Percentiles rank a stretch among this genome's conserved stretches.
These are phyloP conservation scores for Yamadazyma dendronema DNA, from an alignment of 1,139 yeast genomes.

Conservation along the genomic window DNA sequence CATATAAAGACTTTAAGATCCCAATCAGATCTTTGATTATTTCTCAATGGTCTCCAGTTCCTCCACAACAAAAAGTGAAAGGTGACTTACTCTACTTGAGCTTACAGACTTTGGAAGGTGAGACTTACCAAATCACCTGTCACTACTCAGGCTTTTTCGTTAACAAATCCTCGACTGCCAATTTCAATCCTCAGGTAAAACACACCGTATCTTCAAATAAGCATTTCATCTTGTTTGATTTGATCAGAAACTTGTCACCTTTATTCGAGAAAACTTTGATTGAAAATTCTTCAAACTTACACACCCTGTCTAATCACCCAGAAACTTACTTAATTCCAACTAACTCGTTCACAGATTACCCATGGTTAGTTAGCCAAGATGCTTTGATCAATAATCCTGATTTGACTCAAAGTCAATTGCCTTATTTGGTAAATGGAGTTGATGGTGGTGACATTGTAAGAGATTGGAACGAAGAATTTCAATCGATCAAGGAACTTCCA, in stretches of 20 bases:
- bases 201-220: constrained; percentile 34
- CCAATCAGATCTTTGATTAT: constrained; percentile 57
- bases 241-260: constrained; percentile 58
- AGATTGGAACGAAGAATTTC: constrained; percentile 93
- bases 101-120: constrained; percentile 78
- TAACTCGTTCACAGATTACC: constrained; percentile 58
- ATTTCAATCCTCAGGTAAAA: constrained; percentile 66
- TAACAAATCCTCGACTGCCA: constrained; percentile 62
- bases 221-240: constrained; percentile 49
- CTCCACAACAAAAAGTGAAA: constrained; percentile 55
- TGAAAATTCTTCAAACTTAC: constrained; percentile 41
- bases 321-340: constrained; percentile 62
- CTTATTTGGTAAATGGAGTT: constrained; percentile 52
- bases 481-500: constrained; percentile 73
- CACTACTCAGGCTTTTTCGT: constrained; percentile 76
- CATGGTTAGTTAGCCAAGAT: constrained; percentile 64
- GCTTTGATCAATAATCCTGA: constrained; percentile 46
- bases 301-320: constrained; percentile 47
- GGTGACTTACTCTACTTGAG: constrained; percentile 84
- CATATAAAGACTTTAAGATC: constrained; percentile 11
- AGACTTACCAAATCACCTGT: constrained; percentile 73
- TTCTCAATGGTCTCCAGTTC: constrained; percentile 89
- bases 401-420: constrained; percentile 59
- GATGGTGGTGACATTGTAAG: constrained; percentile 58
- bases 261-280: constrained; percentile 40